phyloP scores from a whole-genome alignment of 768 basidiomycete genomes.

The Hygrophorus pudorinus region DNA sequence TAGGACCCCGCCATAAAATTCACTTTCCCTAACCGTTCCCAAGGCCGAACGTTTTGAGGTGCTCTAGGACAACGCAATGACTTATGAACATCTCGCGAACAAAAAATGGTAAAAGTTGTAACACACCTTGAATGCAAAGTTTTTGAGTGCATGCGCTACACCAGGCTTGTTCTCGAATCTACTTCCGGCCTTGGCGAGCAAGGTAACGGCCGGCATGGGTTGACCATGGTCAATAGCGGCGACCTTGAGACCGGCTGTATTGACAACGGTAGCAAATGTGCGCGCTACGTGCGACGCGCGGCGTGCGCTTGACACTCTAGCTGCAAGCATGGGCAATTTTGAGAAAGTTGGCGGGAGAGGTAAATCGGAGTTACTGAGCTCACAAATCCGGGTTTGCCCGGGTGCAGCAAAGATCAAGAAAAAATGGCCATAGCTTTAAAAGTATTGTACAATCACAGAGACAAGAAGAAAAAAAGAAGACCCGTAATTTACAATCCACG shows the following conservation, averaged over 20 bases:
- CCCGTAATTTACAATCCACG: not conserved
- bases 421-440: not conserved
- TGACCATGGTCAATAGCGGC: slow-evolving; percentile 76
- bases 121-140: slow-evolving; percentile 97
- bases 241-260: slow-evolving; percentile 75
- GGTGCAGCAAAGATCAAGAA: not conserved
- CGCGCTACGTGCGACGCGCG: slow-evolving; percentile 50
- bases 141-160: slow-evolving; percentile 90
- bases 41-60: slow-evolving; percentile 80
- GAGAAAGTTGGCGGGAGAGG: not conserved
- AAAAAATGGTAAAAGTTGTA: not conserved
- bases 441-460: not conserved
- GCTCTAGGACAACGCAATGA: slow-evolving; percentile 39
- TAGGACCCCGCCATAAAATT: slow-evolving; percentile 87
- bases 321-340: slow-evolving; percentile 41
- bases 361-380: not conserved
- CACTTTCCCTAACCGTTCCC: slow-evolving; percentile 84
- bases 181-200: slow-evolving; percentile 88
- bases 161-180: slow-evolving; percentile 85
- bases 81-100: not conserved
- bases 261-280: slow-evolving; percentile 76
- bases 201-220: slow-evolving; percentile 77
- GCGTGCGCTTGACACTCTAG: slow-evolving; percentile 50
- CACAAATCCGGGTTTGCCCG: not conserved
- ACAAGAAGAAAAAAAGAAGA: not conserved